These are phyloP conservation scores for Fusarium anthophilum DNA, from an alignment of 2,329 filamentous ascomycete genomes.

Conservation along the genomic window DNA sequence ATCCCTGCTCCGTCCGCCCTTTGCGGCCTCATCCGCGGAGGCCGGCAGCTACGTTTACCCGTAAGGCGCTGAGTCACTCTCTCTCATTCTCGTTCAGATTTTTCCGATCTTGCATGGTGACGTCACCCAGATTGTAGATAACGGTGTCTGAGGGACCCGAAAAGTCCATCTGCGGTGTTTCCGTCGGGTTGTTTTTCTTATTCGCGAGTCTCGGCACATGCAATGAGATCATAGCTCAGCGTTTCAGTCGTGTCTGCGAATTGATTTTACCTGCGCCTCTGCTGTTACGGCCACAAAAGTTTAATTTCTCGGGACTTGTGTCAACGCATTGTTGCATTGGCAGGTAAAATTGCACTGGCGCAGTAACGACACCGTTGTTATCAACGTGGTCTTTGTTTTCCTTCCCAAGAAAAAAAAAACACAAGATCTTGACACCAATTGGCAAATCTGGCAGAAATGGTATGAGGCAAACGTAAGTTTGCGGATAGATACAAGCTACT, in stretches of 20 bases:
- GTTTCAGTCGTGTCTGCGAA: background rate
- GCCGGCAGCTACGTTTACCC: background rate
- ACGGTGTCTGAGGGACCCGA: background rate
- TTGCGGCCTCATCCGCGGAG: background rate
- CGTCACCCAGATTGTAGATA: background rate
- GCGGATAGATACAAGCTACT: fast-evolving
- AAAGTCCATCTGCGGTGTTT: background rate
- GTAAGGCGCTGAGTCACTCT: background rate
- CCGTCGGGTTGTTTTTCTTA: background rate
- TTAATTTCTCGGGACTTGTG: background rate
- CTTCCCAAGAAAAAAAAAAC: too few relatives aligned
- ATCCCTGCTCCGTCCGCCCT: background rate
- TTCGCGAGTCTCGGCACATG: background rate
- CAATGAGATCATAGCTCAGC: background rate
- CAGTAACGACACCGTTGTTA: background rate
- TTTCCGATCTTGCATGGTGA: background rate
- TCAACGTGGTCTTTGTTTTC: too few relatives aligned
- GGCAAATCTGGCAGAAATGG: fast-evolving
- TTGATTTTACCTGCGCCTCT: background rate
- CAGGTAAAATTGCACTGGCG: background rate
- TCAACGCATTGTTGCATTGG: background rate
- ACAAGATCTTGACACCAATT: background rate
- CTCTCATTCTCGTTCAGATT: background rate
- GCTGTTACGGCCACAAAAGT: background rate
- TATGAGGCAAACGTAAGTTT: fast-evolving